Conservation (phyloP, 2,329 filamentous ascomycete genomes). For the Microthyrium microscopicum region DNA sequence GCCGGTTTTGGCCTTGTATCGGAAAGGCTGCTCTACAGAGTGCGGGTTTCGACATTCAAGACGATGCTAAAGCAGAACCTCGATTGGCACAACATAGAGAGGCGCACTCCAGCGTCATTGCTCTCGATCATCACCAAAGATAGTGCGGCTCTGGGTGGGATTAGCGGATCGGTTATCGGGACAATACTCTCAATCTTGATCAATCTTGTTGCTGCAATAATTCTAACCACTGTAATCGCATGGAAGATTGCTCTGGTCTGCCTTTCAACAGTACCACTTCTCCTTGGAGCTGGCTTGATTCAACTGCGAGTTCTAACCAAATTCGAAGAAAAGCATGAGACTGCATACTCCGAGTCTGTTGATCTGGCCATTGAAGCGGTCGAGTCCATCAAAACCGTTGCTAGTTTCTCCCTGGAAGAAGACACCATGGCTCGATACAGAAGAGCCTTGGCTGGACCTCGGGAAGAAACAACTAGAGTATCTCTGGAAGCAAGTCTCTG, state of each 20-base stretch:
- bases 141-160: slow-evolving; percentile 46
- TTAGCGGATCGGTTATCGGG: slow-evolving; percentile 55
- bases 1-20: slow-evolving; percentile 40
- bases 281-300: slow-evolving; percentile 54
- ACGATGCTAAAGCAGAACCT: slow-evolving; percentile 50
- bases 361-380: slow-evolving; percentile 36
- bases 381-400: slow-evolving; percentile 34
- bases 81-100: slow-evolving; percentile 53
- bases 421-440: slow-evolving; percentile 29
- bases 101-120: slow-evolving; percentile 43
- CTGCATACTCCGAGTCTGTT: slow-evolving; percentile 33
- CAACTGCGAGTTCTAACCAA: slow-evolving; percentile 44
- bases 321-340: slow-evolving; percentile 38
- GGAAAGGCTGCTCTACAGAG: slow-evolving; percentile 47
- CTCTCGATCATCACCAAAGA: slow-evolving; percentile 55
- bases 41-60: slow-evolving; percentile 47
- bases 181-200: slow-evolving; percentile 51
- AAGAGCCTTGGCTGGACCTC: slow-evolving; percentile 28
- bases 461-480: slow-evolving; percentile 31
- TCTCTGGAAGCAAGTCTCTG: slow-evolving; percentile 39
- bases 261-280: slow-evolving; percentile 49
- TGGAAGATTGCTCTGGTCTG: slow-evolving; percentile 65
- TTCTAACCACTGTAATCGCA: slow-evolving; percentile 52
- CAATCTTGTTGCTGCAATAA: slow-evolving; percentile 51
- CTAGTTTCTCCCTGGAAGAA: slow-evolving; percentile 34